Percentiles rank a stretch among this genome's conserved stretches.
Evolutionary conservation across 345 rosid species (phyloP).

Genomic region (Pistacia vera): DNA sequence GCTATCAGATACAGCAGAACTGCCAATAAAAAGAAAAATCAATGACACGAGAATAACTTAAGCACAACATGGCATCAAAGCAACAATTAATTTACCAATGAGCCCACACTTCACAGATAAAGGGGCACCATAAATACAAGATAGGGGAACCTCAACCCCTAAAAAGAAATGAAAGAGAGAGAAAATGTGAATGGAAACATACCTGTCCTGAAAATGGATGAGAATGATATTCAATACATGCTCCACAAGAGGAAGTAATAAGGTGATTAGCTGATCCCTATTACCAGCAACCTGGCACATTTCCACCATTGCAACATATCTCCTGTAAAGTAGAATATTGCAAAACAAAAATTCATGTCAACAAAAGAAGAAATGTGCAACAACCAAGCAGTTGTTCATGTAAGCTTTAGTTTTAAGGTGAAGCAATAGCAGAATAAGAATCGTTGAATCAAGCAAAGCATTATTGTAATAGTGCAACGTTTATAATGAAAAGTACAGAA

Average conservation of each 20-base stretch:
- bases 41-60: neutral
- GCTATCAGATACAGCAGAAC: constrained; percentile 43
- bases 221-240: constrained; percentile 71
- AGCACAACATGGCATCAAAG: neutral
- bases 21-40: constrained; percentile 29
- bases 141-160: neutral
- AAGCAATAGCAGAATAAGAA: constrained; percentile 5
- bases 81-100: neutral
- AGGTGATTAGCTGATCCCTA: constrained; percentile 71
- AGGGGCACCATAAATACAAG: neutral
- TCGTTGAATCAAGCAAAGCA: neutral
- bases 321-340: constrained; percentile 50
- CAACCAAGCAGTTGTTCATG: constrained; percentile 7
- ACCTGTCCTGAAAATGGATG: constrained; percentile 89
- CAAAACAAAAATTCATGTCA: neutral
- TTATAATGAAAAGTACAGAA: no score
- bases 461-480: no score
- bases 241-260: constrained; percentile 78
- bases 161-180: neutral
- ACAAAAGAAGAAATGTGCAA: neutral
- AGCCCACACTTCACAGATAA: neutral
- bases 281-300: constrained; percentile 84
- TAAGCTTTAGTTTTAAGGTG: constrained; percentile 4
- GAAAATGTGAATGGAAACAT: neutral
- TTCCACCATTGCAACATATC: constrained; percentile 92